Evolutionary conservation across 2,329 filamentous ascomycete genomes (phyloP).

Genomic region (Beauveria australis): DNA sequence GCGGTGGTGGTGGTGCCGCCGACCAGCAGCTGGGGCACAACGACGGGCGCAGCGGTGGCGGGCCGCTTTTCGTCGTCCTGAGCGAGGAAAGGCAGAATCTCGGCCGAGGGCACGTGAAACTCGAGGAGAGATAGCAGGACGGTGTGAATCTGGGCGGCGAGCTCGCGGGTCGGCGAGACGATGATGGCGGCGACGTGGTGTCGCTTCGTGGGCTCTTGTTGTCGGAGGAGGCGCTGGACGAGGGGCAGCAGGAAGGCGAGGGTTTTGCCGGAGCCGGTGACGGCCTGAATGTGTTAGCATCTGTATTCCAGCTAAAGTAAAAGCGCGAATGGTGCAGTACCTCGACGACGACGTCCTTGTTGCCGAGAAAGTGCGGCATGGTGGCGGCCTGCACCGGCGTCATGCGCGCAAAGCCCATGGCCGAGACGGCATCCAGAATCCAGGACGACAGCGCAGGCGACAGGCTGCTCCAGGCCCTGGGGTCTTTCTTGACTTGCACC

Average conservation of each 20-base stretch:
- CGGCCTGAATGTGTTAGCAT: conserved; percentile 43
- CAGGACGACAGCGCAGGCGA: conserved; percentile 47
- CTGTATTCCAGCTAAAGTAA: no score
- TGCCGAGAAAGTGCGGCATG: conserved; percentile 77
- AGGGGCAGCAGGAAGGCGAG: conserved; percentile 78
- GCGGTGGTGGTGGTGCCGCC: conserved; percentile 72
- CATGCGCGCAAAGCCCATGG: conserved; percentile 80
- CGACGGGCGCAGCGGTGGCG: conserved; percentile 35
- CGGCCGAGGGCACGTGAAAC: conserved; percentile 75
- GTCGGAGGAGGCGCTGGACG: conserved; percentile 70
- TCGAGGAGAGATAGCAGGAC: conserved; percentile 69
- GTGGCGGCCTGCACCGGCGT: conserved; percentile 93
- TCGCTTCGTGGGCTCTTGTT: conserved; percentile 76
- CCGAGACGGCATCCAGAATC: conserved; percentile 73
- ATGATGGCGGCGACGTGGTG: conserved; percentile 88
- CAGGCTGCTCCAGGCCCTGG: conserved; percentile 37
- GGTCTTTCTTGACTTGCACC: conserved; percentile 33
- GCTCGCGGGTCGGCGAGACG: conserved; percentile 81
- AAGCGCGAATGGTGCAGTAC: conserved; percentile 25
- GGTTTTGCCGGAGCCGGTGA: conserved; percentile 88
- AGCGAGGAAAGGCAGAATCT: conserved; percentile 46
- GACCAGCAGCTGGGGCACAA: conserved; percentile 81
- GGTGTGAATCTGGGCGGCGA: conserved; percentile 82
- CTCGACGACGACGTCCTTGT: conserved; percentile 90
- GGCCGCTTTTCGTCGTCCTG: conserved; percentile 46